phyloP scores from a whole-genome alignment of 345 rosid genomes.

The Pugionium cornutum region DNA sequence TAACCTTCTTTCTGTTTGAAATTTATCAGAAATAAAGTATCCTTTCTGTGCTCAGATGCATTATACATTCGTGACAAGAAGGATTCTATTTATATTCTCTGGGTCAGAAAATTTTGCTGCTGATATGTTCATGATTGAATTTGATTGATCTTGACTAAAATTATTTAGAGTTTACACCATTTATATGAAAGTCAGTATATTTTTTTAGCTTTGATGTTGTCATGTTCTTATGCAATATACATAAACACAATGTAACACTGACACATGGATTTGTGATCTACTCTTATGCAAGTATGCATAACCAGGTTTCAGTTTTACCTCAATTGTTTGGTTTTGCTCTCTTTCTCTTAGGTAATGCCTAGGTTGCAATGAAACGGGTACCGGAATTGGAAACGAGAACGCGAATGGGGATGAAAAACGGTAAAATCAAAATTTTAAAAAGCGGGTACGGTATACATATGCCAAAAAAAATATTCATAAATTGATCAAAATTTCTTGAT shows the following conservation, averaged over 20 bases:
- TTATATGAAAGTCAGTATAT: not conserved
- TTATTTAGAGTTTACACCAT: not conserved
- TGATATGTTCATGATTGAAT: constrained; percentile 2
- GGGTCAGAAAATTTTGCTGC: not conserved
- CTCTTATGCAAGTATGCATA: not conserved
- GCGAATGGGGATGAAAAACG: too few relatives aligned
- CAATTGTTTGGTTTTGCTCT: constrained; percentile 3
- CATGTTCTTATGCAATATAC: not conserved
- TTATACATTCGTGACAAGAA: not conserved
- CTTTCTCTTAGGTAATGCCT: constrained; percentile 6
- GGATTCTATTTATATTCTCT: not conserved
- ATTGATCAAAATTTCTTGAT: too few relatives aligned
- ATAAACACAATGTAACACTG: not conserved
- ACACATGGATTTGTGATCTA: not conserved
- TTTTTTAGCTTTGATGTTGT: constrained; percentile 5
- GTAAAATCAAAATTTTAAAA: too few relatives aligned
- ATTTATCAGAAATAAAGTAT: not conserved
- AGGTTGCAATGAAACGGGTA: too few relatives aligned
- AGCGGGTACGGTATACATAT: too few relatives aligned
- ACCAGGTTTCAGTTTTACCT: not conserved
- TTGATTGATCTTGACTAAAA: not conserved
- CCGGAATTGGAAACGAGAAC: too few relatives aligned
- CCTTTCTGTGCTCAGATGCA: not conserved
- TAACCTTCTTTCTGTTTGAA: not conserved
- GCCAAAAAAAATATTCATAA: too few relatives aligned